Evolutionary conservation across 78 protist species (phyloP), one percentile per base, ranked within the genome.

Genomic region (Dictyostelium citrinum): DNA sequence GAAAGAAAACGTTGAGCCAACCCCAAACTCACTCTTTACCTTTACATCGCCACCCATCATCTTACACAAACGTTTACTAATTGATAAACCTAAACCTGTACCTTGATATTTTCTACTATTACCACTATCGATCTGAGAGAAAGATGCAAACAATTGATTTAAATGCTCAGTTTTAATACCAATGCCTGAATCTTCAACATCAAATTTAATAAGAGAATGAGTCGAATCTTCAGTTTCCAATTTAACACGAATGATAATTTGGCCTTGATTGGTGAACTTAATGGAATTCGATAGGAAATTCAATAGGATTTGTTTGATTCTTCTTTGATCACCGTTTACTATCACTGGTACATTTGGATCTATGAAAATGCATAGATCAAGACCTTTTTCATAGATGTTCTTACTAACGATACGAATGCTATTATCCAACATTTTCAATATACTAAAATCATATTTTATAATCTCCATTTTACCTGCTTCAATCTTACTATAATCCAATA

Each of bases 161-260:
- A 82, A 20, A 43, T 82, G 82, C 6, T 83, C 95, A 3, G 79
- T 24, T 16, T 45, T 82, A 24, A 90, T 76, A 29, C 95, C 95
- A 45, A 90, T 90, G 29, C 95, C 95, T 41, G 95, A 90, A 27
- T 90, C 95, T 37, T 90, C 95, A 1, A 90, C 95, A 22, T 90
- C 95, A 61, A 90, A 71, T 33, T n/a, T 31, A 43, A 82, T 39
- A 22, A 51, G 35, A 3, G 49, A 46, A 11, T 79, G 90, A 17
- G 12, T 70, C 37, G 22, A 14, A 33, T 14, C 22, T 20, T 46
- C 61, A 22, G 24, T 7, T 3, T 74, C 72, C 4, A 90, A 27
- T 29, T 68, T 72, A 1, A 82, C 90, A 0, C 84, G 9, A 45
- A 90, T 39, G 1, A 58, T 76, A 58, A 90, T 76, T 71, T 90